Conservation (phyloP, 2,329 filamentous ascomycete species). For the Elsinoe arachidis region DNA sequence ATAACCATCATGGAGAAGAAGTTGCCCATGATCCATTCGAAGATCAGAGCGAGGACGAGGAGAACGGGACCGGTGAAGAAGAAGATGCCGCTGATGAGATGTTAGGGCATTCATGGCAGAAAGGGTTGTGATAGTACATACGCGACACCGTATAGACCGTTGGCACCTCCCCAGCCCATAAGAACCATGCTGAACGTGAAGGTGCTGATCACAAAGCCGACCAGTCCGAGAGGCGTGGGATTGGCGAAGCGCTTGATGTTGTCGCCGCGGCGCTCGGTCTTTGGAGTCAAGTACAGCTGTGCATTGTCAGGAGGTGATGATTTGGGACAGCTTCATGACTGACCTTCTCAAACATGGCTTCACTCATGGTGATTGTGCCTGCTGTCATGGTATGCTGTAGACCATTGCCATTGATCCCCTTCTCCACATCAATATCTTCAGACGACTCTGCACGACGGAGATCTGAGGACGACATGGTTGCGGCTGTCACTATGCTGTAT, state of each 20-base stretch:
- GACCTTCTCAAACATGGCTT: conserved; percentile 9
- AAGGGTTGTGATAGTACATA: too few relatives aligned
- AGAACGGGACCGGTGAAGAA: conserved; percentile 41
- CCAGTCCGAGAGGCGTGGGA: conserved; percentile 24
- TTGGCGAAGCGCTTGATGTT: conserved; percentile 22
- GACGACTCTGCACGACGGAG: neutral
- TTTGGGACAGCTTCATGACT: neutral
- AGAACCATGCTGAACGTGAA: conserved; percentile 34
- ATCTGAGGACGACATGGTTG: conserved; percentile 1
- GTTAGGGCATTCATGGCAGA: neutral
- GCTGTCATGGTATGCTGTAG: conserved; percentile 2
- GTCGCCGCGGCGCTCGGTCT: conserved; percentile 20
- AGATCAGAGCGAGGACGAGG: conserved; percentile 40
- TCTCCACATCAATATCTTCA: neutral
- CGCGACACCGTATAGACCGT: conserved; percentile 28
- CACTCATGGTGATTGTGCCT: conserved; percentile 5
- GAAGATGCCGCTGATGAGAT: conserved; percentile 28
- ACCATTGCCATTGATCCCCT: neutral
- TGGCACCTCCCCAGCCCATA: conserved; percentile 34
- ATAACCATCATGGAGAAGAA: conserved; percentile 46
- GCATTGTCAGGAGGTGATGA: neutral
- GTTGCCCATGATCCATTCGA: conserved; percentile 47
- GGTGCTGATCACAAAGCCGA: conserved; percentile 33
- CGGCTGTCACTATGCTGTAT: neutral
- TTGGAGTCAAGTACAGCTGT: conserved; percentile 21